A percentile compares a stretch with the other conserved stretches of the same genome.
phyloP scores from a whole-genome alignment of 176 grass and related monocot genomes.

The Raddia distichophylla region DNA sequence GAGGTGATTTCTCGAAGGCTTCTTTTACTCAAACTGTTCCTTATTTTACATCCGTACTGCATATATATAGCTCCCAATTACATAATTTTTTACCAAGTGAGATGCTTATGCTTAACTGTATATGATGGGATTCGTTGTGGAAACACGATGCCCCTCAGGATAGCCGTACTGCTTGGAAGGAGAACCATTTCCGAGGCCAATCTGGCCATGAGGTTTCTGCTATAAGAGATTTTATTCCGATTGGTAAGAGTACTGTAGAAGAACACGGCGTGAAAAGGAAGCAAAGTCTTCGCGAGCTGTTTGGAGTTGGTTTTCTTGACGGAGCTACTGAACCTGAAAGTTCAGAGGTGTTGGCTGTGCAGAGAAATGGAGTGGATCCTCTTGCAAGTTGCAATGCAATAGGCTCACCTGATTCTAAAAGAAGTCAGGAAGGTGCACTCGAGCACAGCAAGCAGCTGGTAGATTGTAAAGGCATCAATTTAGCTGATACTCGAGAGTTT shows the following conservation, averaged over 20 bases:
- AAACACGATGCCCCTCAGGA: not conserved
- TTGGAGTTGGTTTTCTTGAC: conserved; percentile 44
- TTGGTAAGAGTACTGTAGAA: not conserved
- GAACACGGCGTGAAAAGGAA: conserved; percentile 47
- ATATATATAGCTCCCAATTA: not conserved
- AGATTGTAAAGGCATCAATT: not conserved
- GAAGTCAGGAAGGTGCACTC: not conserved
- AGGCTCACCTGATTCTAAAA: not conserved
- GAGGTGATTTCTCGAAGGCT: conserved; percentile 37
- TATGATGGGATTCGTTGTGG: not conserved
- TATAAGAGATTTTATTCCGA: not conserved
- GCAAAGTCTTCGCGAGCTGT: conserved; percentile 44
- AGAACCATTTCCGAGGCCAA: not conserved
- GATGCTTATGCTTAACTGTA: conserved; percentile 16
- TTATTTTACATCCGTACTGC: not conserved
- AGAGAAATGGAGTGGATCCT: conserved; percentile 16
- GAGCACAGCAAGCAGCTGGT: not conserved
- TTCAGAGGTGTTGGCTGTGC: not conserved
- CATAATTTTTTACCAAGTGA: not conserved
- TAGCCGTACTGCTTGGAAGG: not conserved
- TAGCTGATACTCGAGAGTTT: not conserved
- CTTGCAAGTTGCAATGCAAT: not conserved
- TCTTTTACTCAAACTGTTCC: not conserved
- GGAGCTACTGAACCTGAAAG: conserved; percentile 5
- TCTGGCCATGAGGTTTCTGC: conserved; percentile 7